Base-by-base conservation (phyloP, 345 rosid genomes). In the Noccaea caerulescens region DNA sequence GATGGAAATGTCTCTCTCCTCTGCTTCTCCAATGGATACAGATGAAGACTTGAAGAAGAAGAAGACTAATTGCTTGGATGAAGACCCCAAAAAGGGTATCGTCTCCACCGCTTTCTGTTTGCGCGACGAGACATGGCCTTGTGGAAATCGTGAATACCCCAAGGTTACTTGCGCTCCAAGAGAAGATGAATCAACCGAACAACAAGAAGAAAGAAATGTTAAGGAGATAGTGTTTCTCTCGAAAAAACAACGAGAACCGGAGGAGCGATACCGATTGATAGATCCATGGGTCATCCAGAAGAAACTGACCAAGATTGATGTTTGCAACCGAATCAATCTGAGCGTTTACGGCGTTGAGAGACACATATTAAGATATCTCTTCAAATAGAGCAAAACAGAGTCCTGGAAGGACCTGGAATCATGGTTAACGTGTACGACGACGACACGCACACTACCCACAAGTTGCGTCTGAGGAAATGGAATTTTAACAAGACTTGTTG, bases 211-310 rank as follows among this genome's bases (percentile, higher is more conserved):
- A 27, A 27, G 30, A 27, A 27, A 27, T 27, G 30, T 1, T 3
- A 27, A 27, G 30, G 30, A 27, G 30, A 20, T 20, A 20, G 23
- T 20, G 23, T 20, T 20, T 20, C 30, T 27, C 30, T 27, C 30
- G 30, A 27, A 27, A 27, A 4, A 27, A 27, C 30, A 27, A 27
- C 3, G 4, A 27, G 30, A 27, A 27, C 30, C 30, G 11, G 20
- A 36, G 58, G 6, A 38, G 34, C 2, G 10, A 64, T 2, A 6
- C 20, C 1, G 23, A 50, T 20, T 20, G 23, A 20, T 20, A 20
- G 58, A 13, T 38, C 47, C 36, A 50, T 50, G 59, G 58, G 38
- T 9, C 59, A 65, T 50, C 37, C 8, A 65, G 70, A 65, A 8
- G 49, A 6, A 8, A 5, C n/a, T 65, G 25, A 23, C 3, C 5